Base-by-base conservation (phyloP, 768 basidiomycete genomes). In the Suillus plorans region DNA sequence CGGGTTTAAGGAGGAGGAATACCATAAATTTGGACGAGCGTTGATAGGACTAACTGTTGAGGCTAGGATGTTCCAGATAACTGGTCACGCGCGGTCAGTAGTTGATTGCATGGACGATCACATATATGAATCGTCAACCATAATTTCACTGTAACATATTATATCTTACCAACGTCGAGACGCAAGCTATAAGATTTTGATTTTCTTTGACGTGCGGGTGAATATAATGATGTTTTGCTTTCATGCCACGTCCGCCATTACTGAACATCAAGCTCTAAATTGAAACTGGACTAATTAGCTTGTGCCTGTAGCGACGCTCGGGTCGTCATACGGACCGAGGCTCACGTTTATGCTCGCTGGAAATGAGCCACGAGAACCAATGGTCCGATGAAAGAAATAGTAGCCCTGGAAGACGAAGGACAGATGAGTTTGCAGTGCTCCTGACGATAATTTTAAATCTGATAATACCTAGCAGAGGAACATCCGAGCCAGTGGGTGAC, bases 291-390 rank as follows among this genome's bases (percentile, higher is more conserved):
- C 22, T 58, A 10, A 58, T 58, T 58, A 39, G 16, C 22, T 39
- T 7, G 58, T 59, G 58, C 58, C 58, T 59, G 41, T 59, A 59
- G 39, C 58, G 41, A 59, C 25, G 25, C 16, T 28, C 58, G 58
- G 57, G 39, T 59, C 22, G 37, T 58, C 37, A 39, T 39, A 37
- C 36, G 52, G 52, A 53, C 52, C 31, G 47, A 8, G 7, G 36
- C 47, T 47, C 47, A 12, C 47, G n/a, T n/a, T 37, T 22, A 47
- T 47, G 22, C 47, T 49, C 22, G 25, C 22, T 50, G 49, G 49
- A 50, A 50, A 50, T 50, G 49, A 50, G 22, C 22, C 22, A 50
- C 22, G 49, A 20, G 31, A 20, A 52, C 18, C 31, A 34, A 31
- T 20, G 28, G 25, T 28, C 7, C 25, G 25, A 50, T 28, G 50